Evolutionary conservation across 768 basidiomycete species (phyloP).

Genomic region (Saitozyma sp.): DNA sequence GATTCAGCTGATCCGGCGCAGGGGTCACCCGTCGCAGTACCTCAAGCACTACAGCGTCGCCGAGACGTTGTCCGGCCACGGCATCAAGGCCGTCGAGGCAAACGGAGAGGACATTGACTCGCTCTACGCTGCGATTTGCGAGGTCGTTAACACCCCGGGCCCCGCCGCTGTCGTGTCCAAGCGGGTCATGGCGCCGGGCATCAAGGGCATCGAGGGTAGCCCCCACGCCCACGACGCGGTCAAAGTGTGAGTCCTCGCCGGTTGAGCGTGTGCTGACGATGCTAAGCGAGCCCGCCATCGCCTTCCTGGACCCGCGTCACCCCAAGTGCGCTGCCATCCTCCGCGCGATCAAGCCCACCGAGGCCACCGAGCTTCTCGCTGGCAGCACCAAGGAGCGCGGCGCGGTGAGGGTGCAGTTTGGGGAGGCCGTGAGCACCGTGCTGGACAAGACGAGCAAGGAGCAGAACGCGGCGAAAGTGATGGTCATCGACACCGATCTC

Average conservation of each 20-base stretch:
- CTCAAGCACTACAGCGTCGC: slow-evolving; percentile 72
- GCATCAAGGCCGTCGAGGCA: slow-evolving; percentile 70
- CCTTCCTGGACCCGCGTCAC: slow-evolving; percentile 70
- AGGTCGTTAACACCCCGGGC: slow-evolving; percentile 64
- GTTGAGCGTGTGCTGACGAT: neutral
- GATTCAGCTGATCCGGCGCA: neutral
- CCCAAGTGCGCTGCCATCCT: slow-evolving; percentile 61
- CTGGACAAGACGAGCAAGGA: slow-evolving; percentile 73
- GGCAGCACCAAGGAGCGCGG: slow-evolving; percentile 73
- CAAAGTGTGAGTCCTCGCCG: slow-evolving; percentile 25
- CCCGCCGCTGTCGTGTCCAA: slow-evolving; percentile 78
- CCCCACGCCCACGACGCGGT: slow-evolving; percentile 70
- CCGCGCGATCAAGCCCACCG: slow-evolving; percentile 63
- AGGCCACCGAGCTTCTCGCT: slow-evolving; percentile 63
- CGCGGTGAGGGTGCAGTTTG: slow-evolving; percentile 80
- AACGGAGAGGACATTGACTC: slow-evolving; percentile 78
- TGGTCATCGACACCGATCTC: slow-evolving; percentile 85
- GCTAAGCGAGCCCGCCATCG: slow-evolving; percentile 72
- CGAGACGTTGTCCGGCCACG: slow-evolving; percentile 77
- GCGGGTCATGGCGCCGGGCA: slow-evolving; percentile 67
- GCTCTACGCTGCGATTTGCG: slow-evolving; percentile 68
- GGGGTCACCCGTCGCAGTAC: slow-evolving; percentile 82
- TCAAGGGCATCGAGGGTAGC: slow-evolving; percentile 75
- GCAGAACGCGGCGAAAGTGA: slow-evolving; percentile 73
- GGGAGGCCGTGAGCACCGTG: slow-evolving; percentile 77